Evolutionary conservation across 768 basidiomycete species (phyloP), one percentile per base, ranked within the genome.

Genomic region (Psilocybe azurescens): DNA sequence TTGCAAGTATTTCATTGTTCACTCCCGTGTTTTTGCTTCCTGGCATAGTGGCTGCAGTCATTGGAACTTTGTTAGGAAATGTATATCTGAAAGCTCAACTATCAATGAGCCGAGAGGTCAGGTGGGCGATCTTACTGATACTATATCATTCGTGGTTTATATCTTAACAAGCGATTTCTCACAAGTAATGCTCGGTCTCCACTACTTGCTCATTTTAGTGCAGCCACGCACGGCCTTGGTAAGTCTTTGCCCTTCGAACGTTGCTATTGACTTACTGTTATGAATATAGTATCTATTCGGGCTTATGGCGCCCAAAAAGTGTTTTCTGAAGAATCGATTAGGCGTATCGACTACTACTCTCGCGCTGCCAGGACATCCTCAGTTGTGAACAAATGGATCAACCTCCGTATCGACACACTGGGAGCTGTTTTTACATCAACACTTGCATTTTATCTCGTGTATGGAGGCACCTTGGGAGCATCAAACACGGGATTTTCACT

Each of bases 251-350:
- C n/a, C 28, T 56, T 24, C 13, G 18, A 16, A n/a, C 28, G 44
- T 14, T 6, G 14, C 53, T 7, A 11, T n/a, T 13, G 16, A 51
- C 41, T 50, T n/a, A 28, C 13, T 38, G 53, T 30, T 44, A 16
- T 36, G 7, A 36, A 36, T 36, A 39, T 51, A 82, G 80, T 74
- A 24, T 81, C 87, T 10, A 86, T 91, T 60, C 79, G 89, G 30
- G 89, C 89, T 0, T 91, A 86, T 67, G 83, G 83, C 3, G 86
- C 84, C 7, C 80, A 89, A 73, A 71, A 76, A 28, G 61, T 72
- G 2, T 88, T 81, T 75, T 80, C 70, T 62, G 59, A 61, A 44
- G 78, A 83, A 62, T 80, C 83, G 7, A 67, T 82, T 52, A 70
- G 75, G 33, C 78, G 84, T 7, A 83, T 89, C 44, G 82, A 90